A percentile compares a stretch with the other conserved stretches of the same genome.
These are phyloP conservation scores for Ceratocystis destructans DNA, from an alignment of 2,329 filamentous ascomycete species.

Conservation along the genomic window DNA sequence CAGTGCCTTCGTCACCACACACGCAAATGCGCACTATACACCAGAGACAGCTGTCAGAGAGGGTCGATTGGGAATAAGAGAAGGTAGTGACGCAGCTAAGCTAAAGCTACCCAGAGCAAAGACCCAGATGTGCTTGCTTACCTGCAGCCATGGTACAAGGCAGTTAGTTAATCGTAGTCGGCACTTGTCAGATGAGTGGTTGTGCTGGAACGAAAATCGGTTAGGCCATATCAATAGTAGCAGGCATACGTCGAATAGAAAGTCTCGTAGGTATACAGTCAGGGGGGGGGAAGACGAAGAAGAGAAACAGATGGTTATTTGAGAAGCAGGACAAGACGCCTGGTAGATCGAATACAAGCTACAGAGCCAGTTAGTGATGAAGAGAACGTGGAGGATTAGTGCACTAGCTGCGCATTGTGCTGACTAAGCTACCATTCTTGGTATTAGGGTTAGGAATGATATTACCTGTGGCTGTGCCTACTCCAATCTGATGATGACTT, in stretches of 20 bases:
- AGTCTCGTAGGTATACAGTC: neutral
- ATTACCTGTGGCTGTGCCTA: neutral
- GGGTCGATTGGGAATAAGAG: constrained; percentile 17
- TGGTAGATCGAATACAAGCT: neutral
- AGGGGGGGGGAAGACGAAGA: neutral
- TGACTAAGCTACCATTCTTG: neutral
- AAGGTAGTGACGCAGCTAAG: neutral
- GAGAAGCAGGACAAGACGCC: neutral
- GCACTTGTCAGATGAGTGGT: neutral
- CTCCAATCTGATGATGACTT: neutral
- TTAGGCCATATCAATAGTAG: constrained; percentile 4
- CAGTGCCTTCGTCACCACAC: constrained; percentile 91
- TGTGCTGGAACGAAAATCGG: neutral
- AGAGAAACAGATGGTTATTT: neutral
- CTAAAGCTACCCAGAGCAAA: neutral
- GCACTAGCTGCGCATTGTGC: neutral
- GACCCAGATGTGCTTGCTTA: too few relatives aligned
- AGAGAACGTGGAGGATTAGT: neutral
- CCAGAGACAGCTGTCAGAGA: constrained; percentile 21
- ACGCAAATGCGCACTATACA: constrained; percentile 75
- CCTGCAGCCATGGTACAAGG: constrained; percentile 3
- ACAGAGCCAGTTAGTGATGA: neutral
- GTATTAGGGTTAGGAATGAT: neutral
- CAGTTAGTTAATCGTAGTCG: neutral
- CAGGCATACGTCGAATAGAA: neutral